Evolutionary conservation across 1,284 basidiomycete species (phyloP), one percentile per base, ranked within the genome.

Genomic region (Puccinia brachypodii): DNA sequence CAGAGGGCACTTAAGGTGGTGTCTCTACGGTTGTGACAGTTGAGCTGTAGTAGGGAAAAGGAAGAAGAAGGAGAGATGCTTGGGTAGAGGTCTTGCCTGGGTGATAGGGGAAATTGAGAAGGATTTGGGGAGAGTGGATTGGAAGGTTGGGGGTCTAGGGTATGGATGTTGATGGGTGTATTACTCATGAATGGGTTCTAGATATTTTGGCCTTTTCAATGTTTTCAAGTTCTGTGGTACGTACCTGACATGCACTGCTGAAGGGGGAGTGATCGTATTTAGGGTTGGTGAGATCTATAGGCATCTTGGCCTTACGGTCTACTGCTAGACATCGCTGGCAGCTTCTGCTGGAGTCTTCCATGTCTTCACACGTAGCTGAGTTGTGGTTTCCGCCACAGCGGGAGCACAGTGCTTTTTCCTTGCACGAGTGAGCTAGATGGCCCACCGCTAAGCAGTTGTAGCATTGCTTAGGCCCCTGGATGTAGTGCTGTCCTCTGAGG

Each of bases 1-100:
- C 44, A 25, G 11, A 73, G 47, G 1, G 19, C 19, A 56, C 71
- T 53, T 8, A 73, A 28, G 38, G 71, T 73, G 19, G 71, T 73
- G 33, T 73, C 71, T 33, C 53, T 53, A 4, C 47, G 71, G 31
- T 73, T 73, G 22, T 73, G 71, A 25, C 71, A 73, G 28, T 73
- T 73, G 9, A 73, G 71, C 19, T 73, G 66, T 8, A 69, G 13
- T 14, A 69, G 6, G 66, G 66, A 42, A 25, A 69, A 36, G 66
- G 42, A 42, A 22, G 47, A 50, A n/a, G 1, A 13, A 38, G 25
- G 42, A 9, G 14, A 38, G 1, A 4, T 14, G 14, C 31, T 28
- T 36, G 9, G 9, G 66, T 25, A 11, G 40, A 33, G 36, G 38
- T 14, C 25, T 14, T 16, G 36, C 2, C 25, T 9, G 3, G 19